phyloP scores from a whole-genome alignment of 2,329 filamentous ascomycete genomes.

The Orbilia blumenaviensis region DNA sequence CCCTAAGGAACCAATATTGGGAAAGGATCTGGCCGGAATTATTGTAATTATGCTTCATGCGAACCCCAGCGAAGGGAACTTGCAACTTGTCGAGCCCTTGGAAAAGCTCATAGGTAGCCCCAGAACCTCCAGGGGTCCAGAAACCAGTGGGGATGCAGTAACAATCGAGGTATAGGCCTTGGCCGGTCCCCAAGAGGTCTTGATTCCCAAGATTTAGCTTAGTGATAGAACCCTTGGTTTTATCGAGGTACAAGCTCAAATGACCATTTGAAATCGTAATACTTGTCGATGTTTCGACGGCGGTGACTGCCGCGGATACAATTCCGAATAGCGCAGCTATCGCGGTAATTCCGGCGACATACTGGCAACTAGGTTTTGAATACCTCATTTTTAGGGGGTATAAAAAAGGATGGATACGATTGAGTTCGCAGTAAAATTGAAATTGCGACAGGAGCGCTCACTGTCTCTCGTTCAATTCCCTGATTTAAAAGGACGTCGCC shows the following conservation, averaged over 20 bases:
- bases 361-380: not conserved
- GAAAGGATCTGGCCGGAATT: constrained; percentile 69
- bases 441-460: too few relatives aligned
- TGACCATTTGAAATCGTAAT: constrained; percentile 64
- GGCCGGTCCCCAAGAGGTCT: constrained; percentile 68
- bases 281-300: constrained; percentile 58
- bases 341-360: not conserved
- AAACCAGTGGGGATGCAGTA: constrained; percentile 70
- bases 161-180: constrained; percentile 71
- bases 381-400: too few relatives aligned
- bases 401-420: too few relatives aligned
- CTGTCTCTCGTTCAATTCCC: too few relatives aligned
- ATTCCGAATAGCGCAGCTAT: not conserved
- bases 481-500: too few relatives aligned
- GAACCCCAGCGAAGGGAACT: constrained; percentile 68
- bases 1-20: constrained; percentile 73
- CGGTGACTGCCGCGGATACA: constrained; percentile 42
- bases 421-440: too few relatives aligned
- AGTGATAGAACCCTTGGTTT: constrained; percentile 62
- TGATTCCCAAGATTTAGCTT: constrained; percentile 64
- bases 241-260: constrained; percentile 63
- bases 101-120: constrained; percentile 66
- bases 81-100: constrained; percentile 66
- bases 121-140: constrained; percentile 68
- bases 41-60: constrained; percentile 69